Evolutionary conservation across 805 yeast genomes (phyloP).

Genomic region (Yarrowia sp.): DNA sequence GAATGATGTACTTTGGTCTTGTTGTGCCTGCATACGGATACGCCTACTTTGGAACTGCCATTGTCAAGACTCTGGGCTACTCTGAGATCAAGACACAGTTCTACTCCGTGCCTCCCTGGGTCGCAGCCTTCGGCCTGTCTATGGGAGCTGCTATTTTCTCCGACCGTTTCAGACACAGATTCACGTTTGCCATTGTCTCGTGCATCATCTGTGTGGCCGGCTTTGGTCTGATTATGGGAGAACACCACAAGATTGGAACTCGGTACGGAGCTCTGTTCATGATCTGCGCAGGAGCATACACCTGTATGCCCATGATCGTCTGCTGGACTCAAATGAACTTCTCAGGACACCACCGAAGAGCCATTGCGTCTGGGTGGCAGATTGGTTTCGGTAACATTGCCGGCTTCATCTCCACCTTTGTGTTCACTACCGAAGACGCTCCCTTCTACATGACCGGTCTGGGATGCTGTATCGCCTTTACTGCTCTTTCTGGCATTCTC

Average conservation of each 20-base stretch:
- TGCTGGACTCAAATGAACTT: slow-evolving; percentile 72
- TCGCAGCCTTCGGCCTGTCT: slow-evolving; percentile 71
- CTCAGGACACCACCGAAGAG: slow-evolving; percentile 67
- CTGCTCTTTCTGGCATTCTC: slow-evolving; percentile 54
- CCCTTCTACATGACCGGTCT: slow-evolving; percentile 67
- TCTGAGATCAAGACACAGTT: slow-evolving; percentile 77
- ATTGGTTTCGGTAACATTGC: slow-evolving; percentile 79
- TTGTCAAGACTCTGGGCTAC: slow-evolving; percentile 66
- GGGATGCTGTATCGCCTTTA: slow-evolving; percentile 58
- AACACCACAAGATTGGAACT: slow-evolving; percentile 51
- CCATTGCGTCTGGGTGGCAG: slow-evolving; percentile 65
- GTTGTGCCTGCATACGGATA: slow-evolving; percentile 78
- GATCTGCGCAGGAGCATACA: slow-evolving; percentile 63
- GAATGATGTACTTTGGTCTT: slow-evolving; percentile 67
- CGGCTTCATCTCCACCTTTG: slow-evolving; percentile 68
- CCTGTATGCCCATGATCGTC: slow-evolving; percentile 71
- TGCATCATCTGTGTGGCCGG: slow-evolving; percentile 59
- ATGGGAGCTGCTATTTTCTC: slow-evolving; percentile 68
- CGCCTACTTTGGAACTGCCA: slow-evolving; percentile 75
- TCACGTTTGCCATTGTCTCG: slow-evolving; percentile 44
- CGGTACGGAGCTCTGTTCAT: slow-evolving; percentile 72
- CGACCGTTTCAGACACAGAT: slow-evolving; percentile 58
- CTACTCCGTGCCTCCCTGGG: slow-evolving; percentile 87
- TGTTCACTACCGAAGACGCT: slow-evolving; percentile 61
- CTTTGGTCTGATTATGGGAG: slow-evolving; percentile 61